phyloP scores from a whole-genome alignment of 176 grass and related monocot genomes.

The Musa troglodytarum region DNA sequence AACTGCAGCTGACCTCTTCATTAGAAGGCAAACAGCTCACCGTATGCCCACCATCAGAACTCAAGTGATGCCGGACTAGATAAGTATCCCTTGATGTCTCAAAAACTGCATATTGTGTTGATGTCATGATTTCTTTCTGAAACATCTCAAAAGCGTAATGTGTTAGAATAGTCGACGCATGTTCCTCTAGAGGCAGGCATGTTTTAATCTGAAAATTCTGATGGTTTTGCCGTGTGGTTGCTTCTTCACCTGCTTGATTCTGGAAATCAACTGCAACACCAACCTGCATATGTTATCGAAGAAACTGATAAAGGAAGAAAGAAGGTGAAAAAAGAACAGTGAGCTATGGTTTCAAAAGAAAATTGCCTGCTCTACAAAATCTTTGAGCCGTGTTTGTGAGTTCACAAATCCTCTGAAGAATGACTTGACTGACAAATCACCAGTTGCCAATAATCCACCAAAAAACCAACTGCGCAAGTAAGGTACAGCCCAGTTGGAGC shows the following conservation, averaged over 20 bases:
- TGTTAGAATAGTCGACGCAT: conserved; percentile 30
- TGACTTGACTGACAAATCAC: conserved; percentile 24
- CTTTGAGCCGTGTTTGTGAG: conserved; percentile 35
- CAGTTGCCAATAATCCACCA: conserved; percentile 27
- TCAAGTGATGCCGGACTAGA: conserved; percentile 29
- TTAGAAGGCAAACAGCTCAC: conserved; percentile 26
- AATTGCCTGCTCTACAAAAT: conserved; percentile 45
- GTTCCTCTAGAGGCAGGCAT: conserved; percentile 46
- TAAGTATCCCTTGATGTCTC: conserved; percentile 36
- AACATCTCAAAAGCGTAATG: conserved; percentile 38
- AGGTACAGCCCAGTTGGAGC: conserved; percentile 41
- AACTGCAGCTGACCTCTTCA: conserved; percentile 32
- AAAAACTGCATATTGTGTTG: conserved; percentile 39
- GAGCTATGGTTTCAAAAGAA: conserved; percentile 1
- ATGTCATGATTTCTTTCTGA: conserved; percentile 38
- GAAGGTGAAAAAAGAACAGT: neutral
- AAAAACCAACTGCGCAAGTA: conserved; percentile 43
- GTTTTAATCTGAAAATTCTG: conserved; percentile 36
- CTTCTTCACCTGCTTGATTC: conserved; percentile 45
- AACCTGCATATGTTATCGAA: conserved; percentile 22
- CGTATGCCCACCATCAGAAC: conserved; percentile 21
- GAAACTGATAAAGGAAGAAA: neutral
- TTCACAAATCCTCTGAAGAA: conserved; percentile 40
- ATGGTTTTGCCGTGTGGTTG: conserved; percentile 34
- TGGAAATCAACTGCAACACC: conserved; percentile 36